Evolutionary conservation across 2,329 filamentous ascomycete genomes (phyloP).

Genomic region (Fusarium gaditjirri): DNA sequence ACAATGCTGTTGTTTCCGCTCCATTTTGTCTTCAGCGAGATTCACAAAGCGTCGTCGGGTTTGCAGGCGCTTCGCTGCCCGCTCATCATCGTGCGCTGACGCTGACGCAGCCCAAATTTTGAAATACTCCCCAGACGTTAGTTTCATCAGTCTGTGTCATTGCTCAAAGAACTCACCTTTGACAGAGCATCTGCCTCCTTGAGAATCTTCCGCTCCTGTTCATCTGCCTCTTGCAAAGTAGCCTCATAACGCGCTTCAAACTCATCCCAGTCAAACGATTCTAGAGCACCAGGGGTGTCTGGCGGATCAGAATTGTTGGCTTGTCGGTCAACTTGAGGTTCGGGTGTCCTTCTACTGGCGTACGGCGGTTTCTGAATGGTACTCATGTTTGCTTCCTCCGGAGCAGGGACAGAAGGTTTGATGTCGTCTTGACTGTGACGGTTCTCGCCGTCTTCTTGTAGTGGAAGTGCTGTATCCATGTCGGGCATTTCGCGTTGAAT

Average conservation of each 20-base stretch:
- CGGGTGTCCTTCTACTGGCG: constrained; percentile 50
- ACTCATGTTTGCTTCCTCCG: constrained; percentile 37
- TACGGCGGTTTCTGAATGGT: constrained; percentile 35
- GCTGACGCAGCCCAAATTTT: constrained; percentile 80
- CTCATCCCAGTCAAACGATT: constrained; percentile 79
- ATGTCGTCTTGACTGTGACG: constrained; percentile 20
- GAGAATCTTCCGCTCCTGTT: constrained; percentile 72
- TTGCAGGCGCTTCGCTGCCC: constrained; percentile 81
- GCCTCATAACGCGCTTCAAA: constrained; percentile 76
- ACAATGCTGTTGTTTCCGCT: constrained; percentile 85
- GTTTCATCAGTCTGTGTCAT: not conserved
- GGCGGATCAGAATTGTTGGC: constrained; percentile 52
- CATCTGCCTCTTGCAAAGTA: constrained; percentile 70
- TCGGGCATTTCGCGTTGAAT: constrained; percentile 18
- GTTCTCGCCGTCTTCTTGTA: constrained; percentile 34
- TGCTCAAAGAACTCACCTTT: constrained; percentile 57
- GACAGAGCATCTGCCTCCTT: constrained; percentile 75
- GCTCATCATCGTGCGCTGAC: constrained; percentile 76
- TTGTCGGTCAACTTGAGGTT: constrained; percentile 51
- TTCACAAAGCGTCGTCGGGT: constrained; percentile 83
- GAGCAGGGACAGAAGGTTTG: constrained; percentile 4
- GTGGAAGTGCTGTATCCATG: constrained; percentile 36
- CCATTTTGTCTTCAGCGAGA: constrained; percentile 75
- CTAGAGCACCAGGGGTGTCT: constrained; percentile 64
- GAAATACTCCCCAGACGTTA: constrained; percentile 70